Percentiles rank a stretch among this genome's conserved stretches.
Evolutionary conservation across 345 rosid genomes (phyloP).

Genomic region (Eucalyptus paniculata): DNA sequence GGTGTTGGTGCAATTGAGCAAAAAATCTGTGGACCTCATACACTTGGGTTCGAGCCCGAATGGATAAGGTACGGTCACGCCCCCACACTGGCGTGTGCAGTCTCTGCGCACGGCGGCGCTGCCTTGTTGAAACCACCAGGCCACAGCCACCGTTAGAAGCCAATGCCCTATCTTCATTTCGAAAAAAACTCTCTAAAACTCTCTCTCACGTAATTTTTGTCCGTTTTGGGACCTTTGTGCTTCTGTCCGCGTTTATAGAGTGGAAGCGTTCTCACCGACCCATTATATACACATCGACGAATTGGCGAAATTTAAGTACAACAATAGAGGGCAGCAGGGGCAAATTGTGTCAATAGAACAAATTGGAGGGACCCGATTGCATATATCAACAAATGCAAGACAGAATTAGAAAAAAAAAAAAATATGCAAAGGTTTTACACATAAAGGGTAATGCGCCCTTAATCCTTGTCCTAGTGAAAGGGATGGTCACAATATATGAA

Average conservation of each 20-base stretch:
- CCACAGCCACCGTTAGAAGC: neutral
- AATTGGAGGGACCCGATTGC: neutral
- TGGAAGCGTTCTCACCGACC: neutral
- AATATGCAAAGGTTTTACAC: no score
- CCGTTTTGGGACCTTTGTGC: neutral
- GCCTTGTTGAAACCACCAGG: neutral
- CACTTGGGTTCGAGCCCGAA: neutral
- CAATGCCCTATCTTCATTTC: neutral
- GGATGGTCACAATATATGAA: neutral
- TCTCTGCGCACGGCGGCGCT: neutral
- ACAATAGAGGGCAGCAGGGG: no score
- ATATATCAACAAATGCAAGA: neutral
- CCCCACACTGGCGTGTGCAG: neutral
- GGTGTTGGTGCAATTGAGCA: neutral
- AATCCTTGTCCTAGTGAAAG: neutral
- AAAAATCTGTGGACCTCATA: rapidly evolving
- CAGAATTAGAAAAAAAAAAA: no score
- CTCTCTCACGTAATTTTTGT: neutral
- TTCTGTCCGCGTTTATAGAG: neutral
- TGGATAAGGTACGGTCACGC: rapidly evolving
- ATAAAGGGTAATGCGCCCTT: neutral
- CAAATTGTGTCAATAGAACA: neutral
- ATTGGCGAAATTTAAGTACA: neutral
- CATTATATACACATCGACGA: neutral
- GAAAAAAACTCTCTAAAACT: neutral